These are phyloP conservation scores for Solanum aculeatissimum DNA, from an alignment of 305 asterid species.

Conservation along the genomic window DNA sequence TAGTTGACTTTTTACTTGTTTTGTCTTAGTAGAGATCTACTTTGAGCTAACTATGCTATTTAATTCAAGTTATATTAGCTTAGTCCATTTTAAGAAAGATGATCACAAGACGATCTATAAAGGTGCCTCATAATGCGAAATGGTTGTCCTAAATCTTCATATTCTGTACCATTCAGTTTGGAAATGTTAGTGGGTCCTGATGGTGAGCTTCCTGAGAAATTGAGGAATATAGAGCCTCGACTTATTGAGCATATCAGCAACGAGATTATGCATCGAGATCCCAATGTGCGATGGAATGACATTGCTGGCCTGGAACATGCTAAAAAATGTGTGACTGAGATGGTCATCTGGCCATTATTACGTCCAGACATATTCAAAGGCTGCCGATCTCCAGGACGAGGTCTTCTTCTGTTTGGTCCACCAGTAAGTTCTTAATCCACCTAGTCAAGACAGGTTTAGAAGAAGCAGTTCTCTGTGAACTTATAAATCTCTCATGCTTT, in stretches of 20 bases:
- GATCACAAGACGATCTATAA: neutral
- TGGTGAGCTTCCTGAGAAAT: constrained; percentile 95
- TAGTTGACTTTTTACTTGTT: constrained; percentile 5
- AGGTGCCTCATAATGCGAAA: neutral
- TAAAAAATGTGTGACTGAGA: constrained; percentile 93
- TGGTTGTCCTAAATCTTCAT: constrained; percentile 1
- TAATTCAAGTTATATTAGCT: neutral
- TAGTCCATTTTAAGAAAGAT: neutral
- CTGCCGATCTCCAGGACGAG: constrained; percentile 99
- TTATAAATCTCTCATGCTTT: constrained; percentile 13
- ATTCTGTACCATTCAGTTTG: constrained; percentile 37
- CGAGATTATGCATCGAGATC: constrained; percentile 97
- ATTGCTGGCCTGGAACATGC: constrained; percentile 99
- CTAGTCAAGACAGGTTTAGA: neutral
- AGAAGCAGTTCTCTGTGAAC: constrained; percentile 4
- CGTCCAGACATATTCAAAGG: constrained; percentile 97
- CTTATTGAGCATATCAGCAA: constrained; percentile 93
- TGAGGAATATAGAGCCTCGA: constrained; percentile 87
- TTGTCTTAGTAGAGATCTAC: neutral
- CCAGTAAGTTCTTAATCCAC: constrained; percentile 55
- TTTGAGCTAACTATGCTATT: neutral
- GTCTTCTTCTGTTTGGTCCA: constrained; percentile 99
- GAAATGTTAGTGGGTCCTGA: constrained; percentile 90
- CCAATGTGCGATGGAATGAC: constrained; percentile 98
- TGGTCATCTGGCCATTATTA: constrained; percentile 96